Conservation (phyloP, 2,329 filamentous ascomycete genomes). For the Rutstroemia sp. region DNA sequence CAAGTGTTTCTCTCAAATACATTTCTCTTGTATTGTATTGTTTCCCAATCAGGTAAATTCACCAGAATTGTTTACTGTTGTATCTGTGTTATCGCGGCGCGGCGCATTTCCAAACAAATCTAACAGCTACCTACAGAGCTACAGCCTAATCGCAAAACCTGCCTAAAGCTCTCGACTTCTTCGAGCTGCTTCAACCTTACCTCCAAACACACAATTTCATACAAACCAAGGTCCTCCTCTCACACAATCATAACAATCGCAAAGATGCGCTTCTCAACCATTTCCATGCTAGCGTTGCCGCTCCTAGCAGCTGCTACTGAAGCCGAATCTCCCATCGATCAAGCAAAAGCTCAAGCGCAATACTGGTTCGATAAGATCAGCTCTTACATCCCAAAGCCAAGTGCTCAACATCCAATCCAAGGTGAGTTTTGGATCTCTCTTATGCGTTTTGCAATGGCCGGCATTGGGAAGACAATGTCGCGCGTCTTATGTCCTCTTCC, state of each 20-base stretch:
- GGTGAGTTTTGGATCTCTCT: no score
- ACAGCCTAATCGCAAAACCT: conserved; percentile 1
- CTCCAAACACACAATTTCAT: not conserved
- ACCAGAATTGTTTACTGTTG: not conserved
- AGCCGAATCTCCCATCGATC: conserved; percentile 41
- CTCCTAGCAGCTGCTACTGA: conserved; percentile 43
- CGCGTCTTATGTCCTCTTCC: no score
- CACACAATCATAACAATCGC: not conserved
- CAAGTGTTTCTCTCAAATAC: not conserved
- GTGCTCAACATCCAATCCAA: conserved; percentile 22
- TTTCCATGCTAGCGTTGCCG: conserved; percentile 47
- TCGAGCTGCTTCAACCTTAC: not conserved
- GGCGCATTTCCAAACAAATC: conserved; percentile 1
- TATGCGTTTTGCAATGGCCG: no score
- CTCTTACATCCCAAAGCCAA: conserved; percentile 45
- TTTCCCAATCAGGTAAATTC: not conserved
- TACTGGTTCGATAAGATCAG: conserved; percentile 55
- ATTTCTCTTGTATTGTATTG: no score
- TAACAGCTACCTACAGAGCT: not conserved
- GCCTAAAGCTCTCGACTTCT: not conserved
- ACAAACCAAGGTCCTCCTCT: not conserved
- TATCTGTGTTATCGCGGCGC: not conserved
- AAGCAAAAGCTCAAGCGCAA: conserved; percentile 58
- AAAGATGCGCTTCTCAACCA: conserved; percentile 50
- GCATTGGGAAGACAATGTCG: no score